Evolutionary conservation across 768 basidiomycete genomes (phyloP), one percentile per base, ranked within the genome.

Genomic region (Daedaleopsis nitida): DNA sequence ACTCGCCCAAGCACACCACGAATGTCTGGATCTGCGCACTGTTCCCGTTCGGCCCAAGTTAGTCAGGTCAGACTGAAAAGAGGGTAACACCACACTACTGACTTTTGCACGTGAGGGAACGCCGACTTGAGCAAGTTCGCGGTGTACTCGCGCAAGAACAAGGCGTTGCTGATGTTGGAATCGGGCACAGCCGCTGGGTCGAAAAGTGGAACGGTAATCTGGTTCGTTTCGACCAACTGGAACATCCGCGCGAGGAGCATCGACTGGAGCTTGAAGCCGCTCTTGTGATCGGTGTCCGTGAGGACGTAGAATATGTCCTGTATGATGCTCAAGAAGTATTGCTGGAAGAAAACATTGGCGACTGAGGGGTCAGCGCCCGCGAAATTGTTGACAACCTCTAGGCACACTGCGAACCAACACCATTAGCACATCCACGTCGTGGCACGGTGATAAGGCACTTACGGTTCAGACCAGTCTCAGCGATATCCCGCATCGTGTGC

Each of bases 221-320:
- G 76, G 70, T 89, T 88, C 51, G 82, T 82, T 74, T 96, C 91
- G 39, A 96, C 92, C 24, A 98, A 84, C 72, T 93, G 89, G 84
- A 97, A 96, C 80, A 99, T 84, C 35, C 93, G 86, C 17, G 94
- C 91, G 48, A 99, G 86, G n/a, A 98, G 81, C 67, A 92, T 78
- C 67, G 91, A 92, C 76, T 98, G 96, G 61, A 95, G 82, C 76
- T 97, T 98, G 83, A 98, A 97, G 27, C 96, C 96, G 69, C 93
- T 95, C 86, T 98, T 98, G 82, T 99, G 96, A 75, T 98, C 96
- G 6, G 96, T 88, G 73, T 99, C 96, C 34, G 96, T 98, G 48
- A 99, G 81, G 44, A 98, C 96, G 68, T 92, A 98, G 85, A 99
- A 95, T 43, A 93, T 92, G 73, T 98, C 97, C 67, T 96, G 94